phyloP scores from a whole-genome alignment of 805 yeast species.

The Kodamaea leandrae region DNA sequence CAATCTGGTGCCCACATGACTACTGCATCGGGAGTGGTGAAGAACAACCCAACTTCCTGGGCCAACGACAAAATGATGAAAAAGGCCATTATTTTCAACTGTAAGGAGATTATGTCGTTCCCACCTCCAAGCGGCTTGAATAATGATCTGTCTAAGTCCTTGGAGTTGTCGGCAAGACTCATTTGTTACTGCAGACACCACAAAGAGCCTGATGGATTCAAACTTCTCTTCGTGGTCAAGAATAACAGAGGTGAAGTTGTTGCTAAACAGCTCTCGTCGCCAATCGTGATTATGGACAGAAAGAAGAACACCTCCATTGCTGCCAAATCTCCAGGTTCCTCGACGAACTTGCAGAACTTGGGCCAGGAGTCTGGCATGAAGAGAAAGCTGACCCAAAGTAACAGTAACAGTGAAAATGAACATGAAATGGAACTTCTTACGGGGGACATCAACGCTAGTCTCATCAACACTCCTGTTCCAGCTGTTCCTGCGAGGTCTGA shows the following conservation, averaged over 20 bases:
- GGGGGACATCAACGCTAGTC: slow-evolving; percentile 5
- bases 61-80: slow-evolving; percentile 74
- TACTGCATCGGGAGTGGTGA: slow-evolving; percentile 26
- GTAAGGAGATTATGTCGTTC: slow-evolving; percentile 79
- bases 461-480: slow-evolving; percentile 6
- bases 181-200: slow-evolving; percentile 98
- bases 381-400: slow-evolving; percentile 10
- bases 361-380: slow-evolving; percentile 6
- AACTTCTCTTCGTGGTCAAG: slow-evolving; percentile 63
- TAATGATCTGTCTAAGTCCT: slow-evolving; percentile 31
- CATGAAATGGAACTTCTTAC: slow-evolving; percentile 2
- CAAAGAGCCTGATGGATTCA: slow-evolving; percentile 82
- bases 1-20: slow-evolving; percentile 11
- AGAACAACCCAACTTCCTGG: slow-evolving; percentile 62
- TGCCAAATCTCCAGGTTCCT: slow-evolving; percentile 19
- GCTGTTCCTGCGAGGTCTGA: slow-evolving; percentile 7
- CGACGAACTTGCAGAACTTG: slow-evolving; percentile 20
- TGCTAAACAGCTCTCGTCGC: slow-evolving; percentile 67
- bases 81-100: slow-evolving; percentile 86
- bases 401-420: slow-evolving; percentile 11
- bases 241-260: slow-evolving; percentile 60
- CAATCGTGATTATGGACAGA: slow-evolving; percentile 91
- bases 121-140: slow-evolving; percentile 55
- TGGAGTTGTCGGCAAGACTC: slow-evolving; percentile 66
- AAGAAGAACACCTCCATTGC: slow-evolving; percentile 56